Conservation (phyloP, 2,329 filamentous ascomycete genomes). For the Magnaporthiopsis rhizophila region DNA sequence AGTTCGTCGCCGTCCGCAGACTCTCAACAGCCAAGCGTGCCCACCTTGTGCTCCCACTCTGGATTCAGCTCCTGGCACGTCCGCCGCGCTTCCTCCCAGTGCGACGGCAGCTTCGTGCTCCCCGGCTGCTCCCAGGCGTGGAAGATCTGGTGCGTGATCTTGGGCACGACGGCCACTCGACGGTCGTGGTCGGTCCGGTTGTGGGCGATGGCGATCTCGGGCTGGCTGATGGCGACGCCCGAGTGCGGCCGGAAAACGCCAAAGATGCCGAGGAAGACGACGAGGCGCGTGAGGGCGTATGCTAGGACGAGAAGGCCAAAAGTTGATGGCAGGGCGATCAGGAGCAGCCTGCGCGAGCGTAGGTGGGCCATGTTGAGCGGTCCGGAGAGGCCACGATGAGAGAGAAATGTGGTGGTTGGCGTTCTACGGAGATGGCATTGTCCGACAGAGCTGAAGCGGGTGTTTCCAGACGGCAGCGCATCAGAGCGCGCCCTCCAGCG, state of each 20-base stretch:
- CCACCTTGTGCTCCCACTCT: slow-evolving; percentile 22
- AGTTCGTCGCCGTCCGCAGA: not conserved
- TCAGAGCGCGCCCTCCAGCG: no score
- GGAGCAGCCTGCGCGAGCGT: slow-evolving; percentile 2
- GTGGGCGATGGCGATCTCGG: slow-evolving; percentile 10
- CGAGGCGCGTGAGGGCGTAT: not conserved
- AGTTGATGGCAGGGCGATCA: not conserved
- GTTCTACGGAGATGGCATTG: no score
- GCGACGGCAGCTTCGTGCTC: slow-evolving; percentile 16
- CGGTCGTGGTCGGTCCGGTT: slow-evolving; percentile 7
- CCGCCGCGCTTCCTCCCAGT: slow-evolving; percentile 19
- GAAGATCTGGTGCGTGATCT: slow-evolving; percentile 24
- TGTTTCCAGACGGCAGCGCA: no score
- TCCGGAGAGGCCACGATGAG: no score
- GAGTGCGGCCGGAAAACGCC: slow-evolving; percentile 9
- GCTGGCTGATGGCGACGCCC: slow-evolving; percentile 11
- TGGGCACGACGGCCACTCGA: slow-evolving; percentile 17
- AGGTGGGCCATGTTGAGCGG: not conserved
- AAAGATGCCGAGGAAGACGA: slow-evolving; percentile 11
- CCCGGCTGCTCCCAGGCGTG: slow-evolving; percentile 19
- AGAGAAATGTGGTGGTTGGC: no score
- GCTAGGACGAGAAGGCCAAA: not conserved
- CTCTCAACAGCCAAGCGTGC: no score
- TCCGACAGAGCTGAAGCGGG: no score
- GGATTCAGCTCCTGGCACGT: slow-evolving; percentile 18